Conservation (phyloP, 176 grass and related monocot genomes). For the Cymbopogon citratus region DNA sequence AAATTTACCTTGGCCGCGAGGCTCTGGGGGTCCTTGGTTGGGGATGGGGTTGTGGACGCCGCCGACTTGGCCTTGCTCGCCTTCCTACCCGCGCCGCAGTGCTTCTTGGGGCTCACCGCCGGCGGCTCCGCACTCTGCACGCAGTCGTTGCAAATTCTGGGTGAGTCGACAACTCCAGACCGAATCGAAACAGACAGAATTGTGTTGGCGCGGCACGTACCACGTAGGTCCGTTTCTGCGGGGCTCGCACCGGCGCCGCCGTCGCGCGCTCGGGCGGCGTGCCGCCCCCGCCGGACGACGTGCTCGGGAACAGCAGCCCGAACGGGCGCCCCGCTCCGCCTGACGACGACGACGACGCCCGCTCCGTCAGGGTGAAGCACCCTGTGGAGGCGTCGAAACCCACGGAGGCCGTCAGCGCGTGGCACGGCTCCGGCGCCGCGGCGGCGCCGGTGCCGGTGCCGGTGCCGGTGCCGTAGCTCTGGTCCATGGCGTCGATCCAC, state of each 20-base stretch:
- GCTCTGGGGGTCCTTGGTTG: slow-evolving; percentile 63
- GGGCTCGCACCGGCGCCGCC: slow-evolving; percentile 25
- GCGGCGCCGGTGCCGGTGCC: neutral
- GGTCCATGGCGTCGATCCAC: slow-evolving; percentile 64
- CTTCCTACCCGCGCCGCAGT: slow-evolving; percentile 50
- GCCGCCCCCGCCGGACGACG: neutral
- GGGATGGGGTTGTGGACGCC: slow-evolving; percentile 14
- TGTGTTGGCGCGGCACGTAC: slow-evolving; percentile 7
- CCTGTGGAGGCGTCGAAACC: slow-evolving; percentile 22
- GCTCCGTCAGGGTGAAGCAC: slow-evolving; percentile 35
- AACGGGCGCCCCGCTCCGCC: slow-evolving; percentile 19
- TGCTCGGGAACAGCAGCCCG: slow-evolving; percentile 36
- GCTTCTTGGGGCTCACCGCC: slow-evolving; percentile 47
- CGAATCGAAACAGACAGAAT: neutral
- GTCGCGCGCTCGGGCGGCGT: slow-evolving; percentile 21
- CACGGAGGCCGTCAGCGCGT: neutral
- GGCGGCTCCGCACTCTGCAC: slow-evolving; percentile 32
- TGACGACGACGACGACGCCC: neutral
- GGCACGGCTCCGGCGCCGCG: neutral
- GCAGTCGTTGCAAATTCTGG: neutral
- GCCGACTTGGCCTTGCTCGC: slow-evolving; percentile 45
- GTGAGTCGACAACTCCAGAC: neutral
- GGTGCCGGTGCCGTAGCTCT: slow-evolving; percentile 6
- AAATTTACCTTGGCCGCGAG: slow-evolving; percentile 62
- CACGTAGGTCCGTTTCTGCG: slow-evolving; percentile 41